Percentiles rank a stretch among this genome's conserved stretches.
Evolutionary conservation across 1,139 yeast genomes (phyloP).

Genomic region (Lodderomyces margitis): DNA sequence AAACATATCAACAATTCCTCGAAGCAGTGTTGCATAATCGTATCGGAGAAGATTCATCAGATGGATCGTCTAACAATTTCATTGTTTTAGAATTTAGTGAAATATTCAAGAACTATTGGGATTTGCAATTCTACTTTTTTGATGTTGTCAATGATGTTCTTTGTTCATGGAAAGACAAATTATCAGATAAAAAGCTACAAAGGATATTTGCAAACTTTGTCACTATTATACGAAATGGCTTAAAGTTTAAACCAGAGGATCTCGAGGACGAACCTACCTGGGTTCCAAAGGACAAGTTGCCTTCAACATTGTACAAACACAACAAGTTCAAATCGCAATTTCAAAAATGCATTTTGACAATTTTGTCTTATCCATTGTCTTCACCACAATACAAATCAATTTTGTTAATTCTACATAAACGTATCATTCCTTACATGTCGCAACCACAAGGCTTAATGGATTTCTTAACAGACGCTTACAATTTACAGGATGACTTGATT

Average conservation of each 20-base stretch:
- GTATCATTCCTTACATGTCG: slow-evolving; percentile 77
- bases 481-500: slow-evolving; percentile 42
- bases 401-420: slow-evolving; percentile 71
- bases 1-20: slow-evolving; percentile 51
- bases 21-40: slow-evolving; percentile 42
- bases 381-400: slow-evolving; percentile 68
- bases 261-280: slow-evolving; percentile 35
- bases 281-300: slow-evolving; percentile 37
- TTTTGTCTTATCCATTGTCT: slow-evolving; percentile 49
- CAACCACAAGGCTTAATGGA: slow-evolving; percentile 89
- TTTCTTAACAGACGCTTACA: slow-evolving; percentile 84
- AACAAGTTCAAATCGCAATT: slow-evolving; percentile 62
- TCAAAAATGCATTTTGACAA: slow-evolving; percentile 64
- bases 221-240: slow-evolving; percentile 34
- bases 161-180: slow-evolving; percentile 21
- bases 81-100: slow-evolving; percentile 60
- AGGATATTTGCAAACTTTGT: slow-evolving; percentile 38
- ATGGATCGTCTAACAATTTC: slow-evolving; percentile 53
- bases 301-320: slow-evolving; percentile 53
- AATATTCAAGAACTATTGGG: slow-evolving; percentile 52
- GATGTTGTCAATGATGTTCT: slow-evolving; percentile 25
- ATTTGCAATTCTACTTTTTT: slow-evolving; percentile 65
- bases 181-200: slow-evolving; percentile 19
- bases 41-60: slow-evolving; percentile 35
- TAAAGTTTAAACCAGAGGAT: slow-evolving; percentile 24